Percentiles rank a stretch among this genome's conserved stretches.
phyloP scores from a whole-genome alignment of 495 filamentous ascomycete species.

The Elaphomyces granulatus region DNA sequence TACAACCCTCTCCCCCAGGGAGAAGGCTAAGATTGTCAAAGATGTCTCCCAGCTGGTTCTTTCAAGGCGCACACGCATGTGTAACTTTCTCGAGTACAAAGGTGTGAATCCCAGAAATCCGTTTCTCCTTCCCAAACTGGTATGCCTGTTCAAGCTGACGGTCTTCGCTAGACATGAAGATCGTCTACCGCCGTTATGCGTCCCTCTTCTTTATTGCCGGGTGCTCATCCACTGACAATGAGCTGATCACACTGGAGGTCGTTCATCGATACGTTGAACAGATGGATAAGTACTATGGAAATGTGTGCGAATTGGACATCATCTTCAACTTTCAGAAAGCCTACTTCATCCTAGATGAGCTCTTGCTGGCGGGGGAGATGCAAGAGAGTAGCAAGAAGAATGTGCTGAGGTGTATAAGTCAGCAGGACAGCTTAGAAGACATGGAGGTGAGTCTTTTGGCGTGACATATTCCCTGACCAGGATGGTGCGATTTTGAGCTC shows the following conservation, averaged over 20 bases:
- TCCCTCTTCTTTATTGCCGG: slow-evolving; percentile 99
- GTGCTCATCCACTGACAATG: slow-evolving; percentile 87
- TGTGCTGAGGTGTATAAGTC: slow-evolving; percentile 81
- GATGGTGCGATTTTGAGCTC: too few relatives aligned
- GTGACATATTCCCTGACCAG: slow-evolving; percentile 2
- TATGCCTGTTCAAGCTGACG: slow-evolving; percentile 9
- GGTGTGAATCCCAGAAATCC: slow-evolving; percentile 31
- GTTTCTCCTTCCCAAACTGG: slow-evolving; percentile 3
- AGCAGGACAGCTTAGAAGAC: slow-evolving; percentile 89
- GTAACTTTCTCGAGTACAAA: slow-evolving; percentile 99
- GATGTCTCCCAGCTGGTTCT: slow-evolving; percentile 98
- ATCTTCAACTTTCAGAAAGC: slow-evolving; percentile 99
- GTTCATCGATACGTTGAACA: slow-evolving; percentile 98
- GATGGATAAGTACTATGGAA: slow-evolving; percentile 99
- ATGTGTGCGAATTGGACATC: slow-evolving; percentile 98
- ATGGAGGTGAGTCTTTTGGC: slow-evolving; percentile 68
- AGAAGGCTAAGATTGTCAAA: slow-evolving; percentile 99
- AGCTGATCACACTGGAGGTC: slow-evolving; percentile 94
- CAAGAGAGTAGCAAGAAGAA: slow-evolving; percentile 99
- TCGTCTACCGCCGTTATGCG: slow-evolving; percentile 96
- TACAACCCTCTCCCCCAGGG: slow-evolving; percentile 91
- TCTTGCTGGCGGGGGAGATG: slow-evolving; percentile 89
- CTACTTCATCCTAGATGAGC: slow-evolving; percentile 96
- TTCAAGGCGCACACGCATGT: slow-evolving; percentile 92
- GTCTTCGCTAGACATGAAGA: slow-evolving; percentile 65